Percentiles rank a stretch among this genome's conserved stretches.
Evolutionary conservation across 208 protist genomes (phyloP).

Genomic region (Strigomonas galati): DNA sequence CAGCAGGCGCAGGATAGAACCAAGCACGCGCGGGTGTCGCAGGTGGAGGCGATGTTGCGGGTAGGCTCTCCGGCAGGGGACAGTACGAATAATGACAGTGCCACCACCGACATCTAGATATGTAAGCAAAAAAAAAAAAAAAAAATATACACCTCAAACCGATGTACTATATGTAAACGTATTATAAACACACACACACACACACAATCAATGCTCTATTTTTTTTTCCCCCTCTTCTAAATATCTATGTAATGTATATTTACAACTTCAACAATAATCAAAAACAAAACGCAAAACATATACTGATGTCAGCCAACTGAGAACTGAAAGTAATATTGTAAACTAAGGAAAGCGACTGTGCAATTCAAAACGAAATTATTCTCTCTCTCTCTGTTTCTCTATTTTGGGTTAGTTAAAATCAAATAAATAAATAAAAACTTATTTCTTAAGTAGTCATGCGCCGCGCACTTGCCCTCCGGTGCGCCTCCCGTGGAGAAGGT

Average conservation of each 20-base stretch:
- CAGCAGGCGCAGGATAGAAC: background rate
- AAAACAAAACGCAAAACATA: too few relatives aligned
- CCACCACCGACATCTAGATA: background rate
- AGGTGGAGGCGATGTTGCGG: conserved; percentile 3
- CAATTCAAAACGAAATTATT: background rate
- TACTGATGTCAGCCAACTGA: too few relatives aligned
- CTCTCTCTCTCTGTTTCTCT: background rate
- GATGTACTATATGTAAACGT: conserved; percentile 16
- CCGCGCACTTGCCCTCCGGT: conserved; percentile 5
- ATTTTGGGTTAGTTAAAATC: background rate
- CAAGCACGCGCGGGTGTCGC: background rate
- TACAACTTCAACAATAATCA: too few relatives aligned
- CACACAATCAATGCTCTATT: background rate
- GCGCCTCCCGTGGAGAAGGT: background rate
- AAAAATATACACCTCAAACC: conserved; percentile 4
- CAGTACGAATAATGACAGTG: background rate
- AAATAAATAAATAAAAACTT: conserved; percentile 9
- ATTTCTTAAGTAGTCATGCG: background rate
- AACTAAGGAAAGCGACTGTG: too few relatives aligned
- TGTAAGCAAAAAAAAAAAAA: background rate
- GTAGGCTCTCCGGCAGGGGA: background rate
- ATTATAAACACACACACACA: background rate
- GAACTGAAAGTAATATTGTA: too few relatives aligned
- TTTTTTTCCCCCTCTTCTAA: background rate
- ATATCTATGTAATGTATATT: background rate